These are phyloP conservation scores for Entomortierella chlamydospora DNA, from an alignment of 192 early-diverging fungal genomes.

Conservation along the genomic window DNA sequence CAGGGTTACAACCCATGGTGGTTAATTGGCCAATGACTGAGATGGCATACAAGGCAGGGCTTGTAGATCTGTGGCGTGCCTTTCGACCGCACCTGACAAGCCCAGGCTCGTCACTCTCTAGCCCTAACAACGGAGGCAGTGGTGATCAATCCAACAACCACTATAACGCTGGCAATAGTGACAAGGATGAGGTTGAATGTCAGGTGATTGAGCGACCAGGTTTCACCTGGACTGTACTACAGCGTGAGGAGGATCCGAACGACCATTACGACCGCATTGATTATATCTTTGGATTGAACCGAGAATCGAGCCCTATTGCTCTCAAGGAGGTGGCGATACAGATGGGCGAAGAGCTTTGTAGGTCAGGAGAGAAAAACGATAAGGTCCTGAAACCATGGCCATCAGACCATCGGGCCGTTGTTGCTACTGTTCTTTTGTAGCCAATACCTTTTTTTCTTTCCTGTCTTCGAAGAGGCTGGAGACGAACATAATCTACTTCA, in stretches of 20 bases:
- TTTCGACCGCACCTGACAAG: slow-evolving; percentile 3
- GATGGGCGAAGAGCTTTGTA: slow-evolving; percentile 35
- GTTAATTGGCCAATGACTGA: slow-evolving; percentile 47
- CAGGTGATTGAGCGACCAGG: slow-evolving; percentile 44
- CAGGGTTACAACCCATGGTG: slow-evolving; percentile 44
- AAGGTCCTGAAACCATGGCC: slow-evolving; percentile 42
- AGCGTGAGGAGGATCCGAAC: slow-evolving; percentile 10
- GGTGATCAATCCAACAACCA: background rate
- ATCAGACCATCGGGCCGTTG: slow-evolving; percentile 45
- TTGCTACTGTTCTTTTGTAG: slow-evolving; percentile 43
- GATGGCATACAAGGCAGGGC: slow-evolving; percentile 36
- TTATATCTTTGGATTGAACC: slow-evolving; percentile 39
- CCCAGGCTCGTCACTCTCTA: slow-evolving; percentile 2
- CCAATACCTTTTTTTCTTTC: background rate
- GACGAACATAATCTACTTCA: too few relatives aligned
- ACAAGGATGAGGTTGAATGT: slow-evolving; percentile 12
- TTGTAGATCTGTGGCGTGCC: slow-evolving; percentile 53
- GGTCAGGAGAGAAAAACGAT: slow-evolving; percentile 46
- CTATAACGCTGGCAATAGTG: background rate
- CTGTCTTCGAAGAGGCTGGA: too few relatives aligned
- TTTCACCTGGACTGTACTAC: slow-evolving; percentile 29
- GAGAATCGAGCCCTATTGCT: slow-evolving; percentile 51
- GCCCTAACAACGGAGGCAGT: background rate
- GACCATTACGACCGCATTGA: slow-evolving; percentile 53
- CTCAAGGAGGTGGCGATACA: slow-evolving; percentile 39